These are phyloP conservation scores for Ophiostoma sp. DNA, from an alignment of 2,329 filamentous ascomycete species.

Conservation along the genomic window DNA sequence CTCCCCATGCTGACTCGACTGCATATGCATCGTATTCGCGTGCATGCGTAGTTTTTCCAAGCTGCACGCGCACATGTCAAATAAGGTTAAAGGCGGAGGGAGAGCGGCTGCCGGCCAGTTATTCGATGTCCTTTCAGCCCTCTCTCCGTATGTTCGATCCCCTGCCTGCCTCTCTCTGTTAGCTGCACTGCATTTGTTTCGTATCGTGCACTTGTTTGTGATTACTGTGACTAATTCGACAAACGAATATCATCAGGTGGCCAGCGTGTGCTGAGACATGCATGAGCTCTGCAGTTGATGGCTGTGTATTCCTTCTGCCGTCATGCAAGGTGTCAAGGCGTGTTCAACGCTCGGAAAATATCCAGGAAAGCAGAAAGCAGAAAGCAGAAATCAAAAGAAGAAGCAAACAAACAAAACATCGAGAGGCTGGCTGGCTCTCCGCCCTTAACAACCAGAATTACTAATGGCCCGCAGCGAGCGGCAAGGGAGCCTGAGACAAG, in stretches of 20 bases:
- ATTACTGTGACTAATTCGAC: neutral
- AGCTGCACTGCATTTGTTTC: neutral
- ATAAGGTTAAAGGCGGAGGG: neutral
- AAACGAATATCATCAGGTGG: neutral
- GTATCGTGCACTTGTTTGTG: neutral
- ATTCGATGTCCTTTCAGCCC: neutral
- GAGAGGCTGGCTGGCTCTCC: no score
- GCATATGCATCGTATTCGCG: slow-evolving; percentile 5
- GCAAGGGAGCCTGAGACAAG: neutral
- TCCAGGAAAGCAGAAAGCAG: neutral
- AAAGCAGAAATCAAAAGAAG: neutral
- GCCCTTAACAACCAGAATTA: neutral
- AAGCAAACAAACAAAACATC: neutral
- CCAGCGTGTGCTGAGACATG: neutral
- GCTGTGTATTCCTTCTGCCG: neutral
- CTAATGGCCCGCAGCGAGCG: neutral
- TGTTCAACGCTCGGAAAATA: neutral
- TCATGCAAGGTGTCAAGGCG: neutral
- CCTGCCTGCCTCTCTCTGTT: neutral
- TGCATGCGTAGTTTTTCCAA: neutral
- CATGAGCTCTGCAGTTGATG: neutral
- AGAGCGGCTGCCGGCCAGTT: neutral
- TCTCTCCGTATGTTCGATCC: neutral
- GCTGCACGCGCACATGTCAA: neutral
- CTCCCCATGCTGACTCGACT: neutral